Conservation (phyloP, 139 green algal species). For the Volvox reticuliferus region DNA sequence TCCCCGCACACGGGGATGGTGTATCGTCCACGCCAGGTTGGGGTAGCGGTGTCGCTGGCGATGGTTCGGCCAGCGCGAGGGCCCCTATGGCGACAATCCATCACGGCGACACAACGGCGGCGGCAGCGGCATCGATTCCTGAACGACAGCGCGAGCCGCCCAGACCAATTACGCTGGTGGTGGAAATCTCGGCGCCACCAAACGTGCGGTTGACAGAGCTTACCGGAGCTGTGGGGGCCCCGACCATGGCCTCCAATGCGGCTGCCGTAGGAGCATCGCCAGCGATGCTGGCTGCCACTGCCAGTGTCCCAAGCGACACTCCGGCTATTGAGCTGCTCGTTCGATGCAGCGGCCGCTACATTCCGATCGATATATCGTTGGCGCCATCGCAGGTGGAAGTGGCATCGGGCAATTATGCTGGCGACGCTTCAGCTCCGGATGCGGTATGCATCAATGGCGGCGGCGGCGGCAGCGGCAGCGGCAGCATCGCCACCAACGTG, state of each 20-base stretch:
- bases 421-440: not conserved
- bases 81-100: not conserved
- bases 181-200: not conserved
- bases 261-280: not conserved
- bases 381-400: not conserved
- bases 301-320: not conserved
- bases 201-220: not conserved
- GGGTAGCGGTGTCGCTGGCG: not conserved
- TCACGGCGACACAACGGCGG: not conserved
- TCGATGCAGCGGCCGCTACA: slow-evolving; percentile 19
- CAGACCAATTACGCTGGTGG: not conserved
- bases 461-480: not conserved
- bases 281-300: not conserved
- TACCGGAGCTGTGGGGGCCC: not conserved
- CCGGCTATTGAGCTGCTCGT: slow-evolving; percentile 7
- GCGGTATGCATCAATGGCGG: not conserved
- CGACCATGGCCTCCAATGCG: not conserved
- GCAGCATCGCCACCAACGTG: not conserved
- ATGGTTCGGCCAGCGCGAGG: not conserved
- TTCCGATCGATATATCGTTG: not conserved
- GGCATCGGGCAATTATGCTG: too few relatives aligned
- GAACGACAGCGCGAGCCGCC: not conserved
- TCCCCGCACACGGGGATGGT: not conserved
- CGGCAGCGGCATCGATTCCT: not conserved
- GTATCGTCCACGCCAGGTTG: too few relatives aligned